Evolutionary conservation across 345 rosid genomes (phyloP).

Genomic region (Lepidium aucheri): DNA sequence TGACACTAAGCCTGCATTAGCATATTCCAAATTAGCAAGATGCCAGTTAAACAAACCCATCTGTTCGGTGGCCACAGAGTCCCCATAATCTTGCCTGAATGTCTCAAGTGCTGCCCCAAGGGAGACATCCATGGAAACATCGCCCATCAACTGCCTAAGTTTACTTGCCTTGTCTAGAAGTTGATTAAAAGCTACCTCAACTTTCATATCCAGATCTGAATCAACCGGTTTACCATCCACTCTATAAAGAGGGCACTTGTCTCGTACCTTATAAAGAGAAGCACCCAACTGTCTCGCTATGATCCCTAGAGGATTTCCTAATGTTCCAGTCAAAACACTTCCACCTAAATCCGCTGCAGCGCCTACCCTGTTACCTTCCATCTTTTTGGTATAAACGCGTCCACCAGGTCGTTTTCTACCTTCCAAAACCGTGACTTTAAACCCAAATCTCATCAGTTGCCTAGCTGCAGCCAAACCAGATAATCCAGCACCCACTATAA

Average conservation of each 20-base stretch:
- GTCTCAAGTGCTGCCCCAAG: constrained; percentile 90
- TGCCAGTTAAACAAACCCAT: constrained; percentile 90
- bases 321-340: constrained; percentile 86
- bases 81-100: constrained; percentile 62
- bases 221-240: constrained; percentile 81
- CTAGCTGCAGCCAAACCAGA: constrained; percentile 88
- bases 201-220: constrained; percentile 65
- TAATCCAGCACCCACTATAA: constrained; percentile 85
- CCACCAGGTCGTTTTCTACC: constrained; percentile 99
- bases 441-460: constrained; percentile 84
- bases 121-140: constrained; percentile 79
- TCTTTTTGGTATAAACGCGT: constrained; percentile 86
- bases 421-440: constrained; percentile 79
- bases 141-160: constrained; percentile 96
- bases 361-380: constrained; percentile 74
- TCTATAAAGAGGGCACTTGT: constrained; percentile 82
- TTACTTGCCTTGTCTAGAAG: constrained; percentile 82
- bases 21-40: constrained; percentile 93
- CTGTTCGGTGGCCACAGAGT: constrained; percentile 58
- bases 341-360: constrained; percentile 98
- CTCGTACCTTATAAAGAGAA: constrained; percentile 75
- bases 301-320: constrained; percentile 91
- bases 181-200: constrained; percentile 71
- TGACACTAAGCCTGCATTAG: constrained; percentile 87
- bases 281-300: constrained; percentile 76